Base-by-base conservation (phyloP, 2,329 filamentous ascomycete species). In the Neodidymelliopsis sp. region DNA sequence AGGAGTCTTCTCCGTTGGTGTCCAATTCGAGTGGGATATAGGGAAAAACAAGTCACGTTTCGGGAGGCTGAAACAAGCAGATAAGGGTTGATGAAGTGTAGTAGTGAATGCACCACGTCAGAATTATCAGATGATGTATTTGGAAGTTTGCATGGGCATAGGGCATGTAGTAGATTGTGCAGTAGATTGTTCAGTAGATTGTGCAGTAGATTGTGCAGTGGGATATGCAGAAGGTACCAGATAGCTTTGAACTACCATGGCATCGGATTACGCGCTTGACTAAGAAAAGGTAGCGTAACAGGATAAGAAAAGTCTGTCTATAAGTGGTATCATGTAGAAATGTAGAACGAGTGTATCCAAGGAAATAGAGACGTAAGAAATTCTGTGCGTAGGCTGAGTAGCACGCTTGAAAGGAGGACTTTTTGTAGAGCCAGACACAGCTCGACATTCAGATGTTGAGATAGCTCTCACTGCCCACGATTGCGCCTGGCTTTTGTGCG, bases 401-500 rank as follows among this genome's bases (percentile, higher is more conserved):
- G 31, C 38, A 36, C 23, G n/a, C 15, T n/a, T 28, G 20, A 28
- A 11, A 19, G 36, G 30, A 4, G 29, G 28, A 24, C 29, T 6
- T 2, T 12, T 15, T n/a, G 12, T 11, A n/a, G 10, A 9, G 4
- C 20, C 9, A 2, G 23, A 22, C 5, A 7, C 9, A n/a, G 24
- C 12, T 13, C 23, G 7, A 12, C 19, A 10, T 20, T 25, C 30
- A 63, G n/a, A 57, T 49, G 18, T 62, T 53, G 22, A 63, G 53
- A 37, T 60, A 65, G 33, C 49, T 62, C 10, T 62, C 57, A 2
- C 25, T 48, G 19, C 44, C 30, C 9, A 34, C 24, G 37, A 31
- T 30, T 27, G 22, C 34, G 11, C 23, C 41, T n/a, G 60, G 56
- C 47, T 63, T 65, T 27, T 53, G 50, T 7, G 57, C 62, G 41